Base-by-base conservation (phyloP, 345 rosid genomes). In the Rhizophora mangle region DNA sequence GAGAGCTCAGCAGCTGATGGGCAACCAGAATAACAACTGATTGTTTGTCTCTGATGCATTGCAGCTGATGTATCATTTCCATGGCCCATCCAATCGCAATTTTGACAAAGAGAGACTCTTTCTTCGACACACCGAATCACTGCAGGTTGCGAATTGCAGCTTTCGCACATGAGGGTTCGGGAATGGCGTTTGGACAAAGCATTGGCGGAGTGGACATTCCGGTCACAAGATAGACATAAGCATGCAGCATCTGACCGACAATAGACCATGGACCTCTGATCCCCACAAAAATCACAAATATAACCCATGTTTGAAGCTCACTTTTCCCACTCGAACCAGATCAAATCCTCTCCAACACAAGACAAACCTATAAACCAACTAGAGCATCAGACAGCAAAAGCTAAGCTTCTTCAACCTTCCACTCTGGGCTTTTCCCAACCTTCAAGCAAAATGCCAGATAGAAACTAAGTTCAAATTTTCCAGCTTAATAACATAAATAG, bases 161-260 rank as follows among this genome's bases (percentile, higher is more conserved):
- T 87, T 63, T 92, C 99, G 60, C 98, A 96, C 68, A 92, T 8
- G 37, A 96, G 87, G 2, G 96, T 90, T 52, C 99, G 75, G 4
- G 97, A 89, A 78, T 96, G 99, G 34, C 97, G 90, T 69, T 78
- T 92, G 1, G 99, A 92, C 74, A 96, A 82, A 39, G 97, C 94
- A 68, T 96, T 96, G 47, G 99, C 98, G 52, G 96, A 89, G 75
- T 96, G 99, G 61, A 96, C 94, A 78, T 83, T 89, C 51, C 95
- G 78, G 72, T 96, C 99, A 73, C 99, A 96, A 9, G 99, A 96
- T 43, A 96, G 87, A 76, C 98, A 96, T 39, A 96, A 80, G 76
- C 93, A 90, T 1, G 98, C 99, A 49, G 87, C 93, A 84, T 96
- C 99, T 1, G 99, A 96, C 27, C 95, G 82, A 75, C 99, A 96